These are phyloP conservation scores for Ganoderma lucidum DNA, from an alignment of 1,284 basidiomycete species.

Conservation along the genomic window DNA sequence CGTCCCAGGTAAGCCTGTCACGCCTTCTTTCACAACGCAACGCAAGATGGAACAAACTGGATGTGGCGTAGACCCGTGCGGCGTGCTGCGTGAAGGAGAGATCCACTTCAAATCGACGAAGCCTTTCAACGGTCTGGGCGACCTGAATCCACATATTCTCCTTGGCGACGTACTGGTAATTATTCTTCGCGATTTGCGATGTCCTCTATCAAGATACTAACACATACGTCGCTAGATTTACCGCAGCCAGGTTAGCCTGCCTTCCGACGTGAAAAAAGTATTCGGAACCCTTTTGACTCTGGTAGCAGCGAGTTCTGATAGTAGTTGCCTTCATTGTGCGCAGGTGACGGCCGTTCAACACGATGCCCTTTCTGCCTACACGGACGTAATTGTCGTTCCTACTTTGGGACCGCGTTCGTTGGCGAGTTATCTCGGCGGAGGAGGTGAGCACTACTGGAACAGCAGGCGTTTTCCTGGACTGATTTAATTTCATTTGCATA, in stretches of 20 bases:
- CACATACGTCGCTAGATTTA: slow-evolving; percentile 34
- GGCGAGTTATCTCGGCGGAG: slow-evolving; percentile 42
- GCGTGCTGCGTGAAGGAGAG: slow-evolving; percentile 36
- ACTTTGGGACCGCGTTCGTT: slow-evolving; percentile 36
- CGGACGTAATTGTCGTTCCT: slow-evolving; percentile 41
- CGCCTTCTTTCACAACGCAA: not conserved
- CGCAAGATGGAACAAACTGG: not conserved
- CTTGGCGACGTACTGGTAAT: slow-evolving; percentile 40
- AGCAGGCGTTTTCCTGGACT: slow-evolving; percentile 4
- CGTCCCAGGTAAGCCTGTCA: slow-evolving; percentile 62
- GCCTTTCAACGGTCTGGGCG: slow-evolving; percentile 31
- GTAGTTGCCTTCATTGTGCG: no score
- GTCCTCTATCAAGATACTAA: not conserved
- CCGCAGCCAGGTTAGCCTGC: slow-evolving; percentile 39
- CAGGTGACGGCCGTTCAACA: slow-evolving; percentile 40
- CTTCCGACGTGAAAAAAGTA: slow-evolving; percentile 43
- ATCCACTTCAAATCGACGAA: slow-evolving; percentile 41
- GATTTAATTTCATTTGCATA: slow-evolving; percentile 36
- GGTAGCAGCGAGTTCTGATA: not conserved
- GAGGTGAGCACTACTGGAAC: slow-evolving; percentile 34
- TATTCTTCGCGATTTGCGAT: not conserved
- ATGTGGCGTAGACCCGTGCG: slow-evolving; percentile 36
- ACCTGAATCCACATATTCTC: slow-evolving; percentile 30
- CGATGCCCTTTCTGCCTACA: slow-evolving; percentile 31
- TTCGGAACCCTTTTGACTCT: not conserved